Evolutionary conservation across 2,329 filamentous ascomycete genomes (phyloP).

Genomic region (Cladobotryum protrusum): DNA sequence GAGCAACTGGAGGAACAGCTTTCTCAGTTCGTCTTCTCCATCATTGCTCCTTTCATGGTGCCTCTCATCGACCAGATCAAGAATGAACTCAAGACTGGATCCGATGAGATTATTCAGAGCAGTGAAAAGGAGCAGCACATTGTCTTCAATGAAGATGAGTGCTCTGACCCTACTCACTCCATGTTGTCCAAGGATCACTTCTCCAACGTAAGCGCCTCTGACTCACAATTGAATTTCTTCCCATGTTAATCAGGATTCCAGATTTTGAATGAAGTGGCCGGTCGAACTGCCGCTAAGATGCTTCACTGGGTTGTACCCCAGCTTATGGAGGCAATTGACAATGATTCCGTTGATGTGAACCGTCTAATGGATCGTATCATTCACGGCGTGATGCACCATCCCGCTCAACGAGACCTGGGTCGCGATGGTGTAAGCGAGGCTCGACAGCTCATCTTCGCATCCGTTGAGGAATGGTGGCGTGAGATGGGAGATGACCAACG

Average conservation of each 20-base stretch:
- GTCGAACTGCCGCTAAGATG: slow-evolving; percentile 71
- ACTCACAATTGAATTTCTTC: not conserved
- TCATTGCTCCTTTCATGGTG: slow-evolving; percentile 81
- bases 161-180: slow-evolving; percentile 80
- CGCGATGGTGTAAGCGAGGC: slow-evolving; percentile 67
- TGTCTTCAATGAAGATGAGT: slow-evolving; percentile 75
- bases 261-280: slow-evolving; percentile 82
- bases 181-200: slow-evolving; percentile 98
- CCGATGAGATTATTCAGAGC: slow-evolving; percentile 79
- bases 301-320: slow-evolving; percentile 85
- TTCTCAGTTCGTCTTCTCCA: slow-evolving; percentile 83
- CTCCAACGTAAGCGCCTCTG: slow-evolving; percentile 54
- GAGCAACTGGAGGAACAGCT: slow-evolving; percentile 84
- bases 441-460: slow-evolving; percentile 69
- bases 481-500: slow-evolving; percentile 56
- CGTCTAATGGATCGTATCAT: slow-evolving; percentile 71
- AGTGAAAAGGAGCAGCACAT: slow-evolving; percentile 78
- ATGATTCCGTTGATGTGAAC: slow-evolving; percentile 63
- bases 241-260: slow-evolving; percentile 16
- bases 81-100: slow-evolving; percentile 77
- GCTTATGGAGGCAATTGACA: slow-evolving; percentile 80
- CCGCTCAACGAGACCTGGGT: slow-evolving; percentile 65
- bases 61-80: slow-evolving; percentile 85
- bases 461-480: slow-evolving; percentile 78
- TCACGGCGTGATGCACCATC: slow-evolving; percentile 79